Evolutionary conservation across 2,329 filamentous ascomycete genomes (phyloP).

Genomic region (Pseudocercospora fuligena): DNA sequence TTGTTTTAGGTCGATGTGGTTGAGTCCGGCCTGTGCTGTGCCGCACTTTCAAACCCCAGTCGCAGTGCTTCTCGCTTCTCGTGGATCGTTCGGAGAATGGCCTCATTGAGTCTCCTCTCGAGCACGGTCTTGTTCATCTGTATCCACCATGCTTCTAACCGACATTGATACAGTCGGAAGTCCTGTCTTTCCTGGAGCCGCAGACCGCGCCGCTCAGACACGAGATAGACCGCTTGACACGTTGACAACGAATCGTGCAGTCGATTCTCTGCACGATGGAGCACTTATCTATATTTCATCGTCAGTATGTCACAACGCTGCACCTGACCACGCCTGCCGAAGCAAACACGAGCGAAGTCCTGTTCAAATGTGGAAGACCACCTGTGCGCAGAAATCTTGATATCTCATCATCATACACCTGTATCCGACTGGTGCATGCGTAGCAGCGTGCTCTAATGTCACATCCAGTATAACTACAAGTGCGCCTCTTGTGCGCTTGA

Average conservation of each 20-base stretch:
- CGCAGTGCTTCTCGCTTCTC: not conserved
- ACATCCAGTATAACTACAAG: constrained; percentile 7
- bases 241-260: not conserved
- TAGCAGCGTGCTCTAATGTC: constrained; percentile 5
- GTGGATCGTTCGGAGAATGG: constrained; percentile 6
- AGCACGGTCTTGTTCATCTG: constrained; percentile 7
- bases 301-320: not conserved
- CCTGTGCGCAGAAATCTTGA: not conserved
- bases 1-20: not conserved
- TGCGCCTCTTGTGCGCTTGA: constrained; percentile 8
- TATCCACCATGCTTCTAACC: constrained; percentile 10
- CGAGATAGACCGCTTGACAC: not conserved
- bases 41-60: not conserved
- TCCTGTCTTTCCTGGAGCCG: not conserved
- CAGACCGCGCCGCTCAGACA: not conserved
- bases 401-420: constrained; percentile 9
- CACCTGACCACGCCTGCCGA: not conserved
- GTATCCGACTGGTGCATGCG: constrained; percentile 5
- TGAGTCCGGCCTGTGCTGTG: not conserved
- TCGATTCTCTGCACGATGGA: not conserved
- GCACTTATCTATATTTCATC: not conserved
- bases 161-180: constrained; percentile 6
- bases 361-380: not conserved
- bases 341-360: not conserved
- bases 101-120: not conserved